Evolutionary conservation across 108 stramenopile species (phyloP), one percentile per base, ranked within the genome.

Genomic region (Conticribra guillardii): DNA sequence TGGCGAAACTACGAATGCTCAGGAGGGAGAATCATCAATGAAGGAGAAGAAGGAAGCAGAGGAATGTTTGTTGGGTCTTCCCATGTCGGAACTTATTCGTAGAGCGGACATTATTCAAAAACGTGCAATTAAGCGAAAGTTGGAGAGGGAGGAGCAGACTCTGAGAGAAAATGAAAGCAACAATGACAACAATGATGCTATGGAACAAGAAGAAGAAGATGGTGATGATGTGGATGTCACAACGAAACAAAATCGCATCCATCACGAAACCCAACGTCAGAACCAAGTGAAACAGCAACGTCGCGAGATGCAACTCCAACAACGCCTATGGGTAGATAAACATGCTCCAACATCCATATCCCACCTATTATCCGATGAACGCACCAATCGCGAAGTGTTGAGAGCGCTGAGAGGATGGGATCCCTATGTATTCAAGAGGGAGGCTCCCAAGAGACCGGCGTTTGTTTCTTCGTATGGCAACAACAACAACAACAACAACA

Each of bases 301-400:
- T 32, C 68, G 67, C 23, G 60, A 62, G 50, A 54, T 73, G 62
- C 81, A 69, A 5, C 60, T 64, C 2, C 67, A 70, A 48, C 69
- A 78, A 29, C 60, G 66, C 23, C 82, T 95, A n/a, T 95, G 94
- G 94, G 94, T 95, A 3, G 94, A 92, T 68, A 92, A 92, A 56
- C 97, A 99, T 78, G 92, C 97, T 2, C 99, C 99, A 3, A 54
- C 75, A 14, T 47, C 79, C 47, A 98, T 98, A 60, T 64, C 92
- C 5, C 87, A 98, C 70, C 72, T 99, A 24, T 69, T 99, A 37
- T 93, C 92, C 29, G 93, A 97, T 63, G 97, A 98, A 71, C 81
- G 88, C 7, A 96, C 93, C 60, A 98, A 98, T 81, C 87, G 98
- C 21, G 94, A 95, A 62, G 96, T 99, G 18, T 65, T 99, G 34